Conservation (phyloP, 2,329 filamentous ascomycete species). For the Cordyceps militaris region DNA sequence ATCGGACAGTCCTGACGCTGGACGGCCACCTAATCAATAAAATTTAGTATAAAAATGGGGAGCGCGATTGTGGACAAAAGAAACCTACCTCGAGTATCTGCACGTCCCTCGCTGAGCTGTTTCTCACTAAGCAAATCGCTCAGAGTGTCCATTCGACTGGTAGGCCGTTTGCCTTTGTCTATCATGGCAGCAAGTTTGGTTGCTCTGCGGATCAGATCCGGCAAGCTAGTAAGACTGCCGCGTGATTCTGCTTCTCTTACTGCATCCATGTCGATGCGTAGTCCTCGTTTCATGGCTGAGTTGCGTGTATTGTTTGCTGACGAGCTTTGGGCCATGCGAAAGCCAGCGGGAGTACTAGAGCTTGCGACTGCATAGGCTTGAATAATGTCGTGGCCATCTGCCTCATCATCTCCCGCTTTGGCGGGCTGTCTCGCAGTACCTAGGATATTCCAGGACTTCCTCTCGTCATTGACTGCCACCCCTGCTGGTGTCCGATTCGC, state of each 20-base stretch:
- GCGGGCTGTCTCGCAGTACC: constrained; percentile 5
- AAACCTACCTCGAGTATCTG: constrained; percentile 33
- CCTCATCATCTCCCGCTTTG: constrained; percentile 8
- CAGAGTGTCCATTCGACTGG: constrained; percentile 50
- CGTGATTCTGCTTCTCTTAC: constrained; percentile 74
- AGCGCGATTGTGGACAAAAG: not conserved
- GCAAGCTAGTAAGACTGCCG: constrained; percentile 84
- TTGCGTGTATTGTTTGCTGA: constrained; percentile 33
- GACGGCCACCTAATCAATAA: constrained; percentile 34
- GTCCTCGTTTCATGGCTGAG: constrained; percentile 57
- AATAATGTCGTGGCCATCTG: constrained; percentile 27
- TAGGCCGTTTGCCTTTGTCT: constrained; percentile 66
- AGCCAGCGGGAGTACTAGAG: constrained; percentile 33
- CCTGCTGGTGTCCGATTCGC: not conserved
- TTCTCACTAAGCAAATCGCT: constrained; percentile 43
- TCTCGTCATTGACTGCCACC: constrained; percentile 15
- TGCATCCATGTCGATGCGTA: constrained; percentile 72
- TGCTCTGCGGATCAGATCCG: constrained; percentile 83
- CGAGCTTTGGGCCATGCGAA: constrained; percentile 19
- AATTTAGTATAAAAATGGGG: constrained; percentile 16
- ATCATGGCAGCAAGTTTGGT: constrained; percentile 82
- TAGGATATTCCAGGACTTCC: constrained; percentile 9
- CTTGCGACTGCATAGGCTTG: constrained; percentile 44
- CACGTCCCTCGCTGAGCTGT: constrained; percentile 30
- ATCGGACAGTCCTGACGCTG: constrained; percentile 51